phyloP scores from a whole-genome alignment of 176 grass and related monocot species.

The Puccinellia tenuiflora region DNA sequence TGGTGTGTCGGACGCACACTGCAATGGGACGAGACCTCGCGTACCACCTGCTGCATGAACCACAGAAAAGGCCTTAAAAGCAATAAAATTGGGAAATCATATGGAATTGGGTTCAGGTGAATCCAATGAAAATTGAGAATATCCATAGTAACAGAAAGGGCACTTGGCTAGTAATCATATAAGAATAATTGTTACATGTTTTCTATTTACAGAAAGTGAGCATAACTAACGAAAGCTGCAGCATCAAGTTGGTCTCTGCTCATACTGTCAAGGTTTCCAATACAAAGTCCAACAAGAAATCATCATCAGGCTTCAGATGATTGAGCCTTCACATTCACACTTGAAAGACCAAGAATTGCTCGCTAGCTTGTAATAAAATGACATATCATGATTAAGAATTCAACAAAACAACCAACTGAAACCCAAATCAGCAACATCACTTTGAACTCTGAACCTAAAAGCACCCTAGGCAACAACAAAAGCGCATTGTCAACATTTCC shows the following conservation, averaged over 20 bases:
- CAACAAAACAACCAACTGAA: neutral
- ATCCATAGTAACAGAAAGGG: neutral
- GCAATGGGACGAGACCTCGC: too few relatives aligned
- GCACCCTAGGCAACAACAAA: neutral
- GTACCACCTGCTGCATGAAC: too few relatives aligned
- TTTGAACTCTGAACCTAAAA: too few relatives aligned
- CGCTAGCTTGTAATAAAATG: neutral
- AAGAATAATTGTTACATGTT: neutral
- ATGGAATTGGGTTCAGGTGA: too few relatives aligned
- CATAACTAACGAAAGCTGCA: neutral
- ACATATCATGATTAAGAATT: neutral
- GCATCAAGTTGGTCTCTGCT: neutral
- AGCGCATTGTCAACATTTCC: neutral
- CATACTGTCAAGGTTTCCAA: too few relatives aligned
- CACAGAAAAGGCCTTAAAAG: too few relatives aligned
- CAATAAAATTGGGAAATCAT: too few relatives aligned
- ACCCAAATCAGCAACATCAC: too few relatives aligned
- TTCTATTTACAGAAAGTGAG: neutral
- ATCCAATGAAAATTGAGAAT: too few relatives aligned
- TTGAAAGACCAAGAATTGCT: too few relatives aligned
- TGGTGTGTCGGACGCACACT: too few relatives aligned
- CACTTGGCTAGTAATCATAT: neutral
- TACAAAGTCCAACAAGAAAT: conserved; percentile 2
- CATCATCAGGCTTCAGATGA: neutral
- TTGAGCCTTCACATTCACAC: neutral